Conservation (phyloP, 371 early-diverging fungal genomes). For the Zychaea mexicana region DNA sequence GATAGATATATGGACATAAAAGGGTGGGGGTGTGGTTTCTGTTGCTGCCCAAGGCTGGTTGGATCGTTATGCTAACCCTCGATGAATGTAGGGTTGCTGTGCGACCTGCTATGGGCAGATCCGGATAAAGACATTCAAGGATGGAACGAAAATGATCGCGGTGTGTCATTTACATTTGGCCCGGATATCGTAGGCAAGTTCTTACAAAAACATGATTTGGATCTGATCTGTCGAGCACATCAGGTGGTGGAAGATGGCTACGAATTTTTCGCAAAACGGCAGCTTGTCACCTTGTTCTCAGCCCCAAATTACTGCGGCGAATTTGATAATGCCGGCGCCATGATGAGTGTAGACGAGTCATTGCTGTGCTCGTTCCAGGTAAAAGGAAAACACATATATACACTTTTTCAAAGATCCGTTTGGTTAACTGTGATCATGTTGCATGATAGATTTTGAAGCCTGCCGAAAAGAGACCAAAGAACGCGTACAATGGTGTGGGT, state of each 20-base stretch:
- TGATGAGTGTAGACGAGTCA: constrained; percentile 93
- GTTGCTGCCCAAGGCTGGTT: no score
- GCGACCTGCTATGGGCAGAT: constrained; percentile 90
- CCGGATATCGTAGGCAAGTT: constrained; percentile 84
- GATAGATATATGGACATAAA: background rate
- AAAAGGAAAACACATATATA: background rate
- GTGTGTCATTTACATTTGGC: constrained; percentile 95
- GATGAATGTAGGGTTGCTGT: constrained; percentile 63
- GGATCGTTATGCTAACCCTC: background rate
- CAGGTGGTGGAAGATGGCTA: constrained; percentile 99
- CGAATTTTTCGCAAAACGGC: constrained; percentile 95
- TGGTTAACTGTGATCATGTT: background rate
- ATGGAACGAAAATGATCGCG: constrained; percentile 98
- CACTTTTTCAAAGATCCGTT: background rate
- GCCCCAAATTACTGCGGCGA: constrained; percentile 99
- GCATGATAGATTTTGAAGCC: constrained; percentile 29
- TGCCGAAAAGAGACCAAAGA: constrained; percentile 31
- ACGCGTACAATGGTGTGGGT: constrained; percentile 18
- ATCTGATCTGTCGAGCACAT: constrained; percentile 95
- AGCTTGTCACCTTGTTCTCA: constrained; percentile 93
- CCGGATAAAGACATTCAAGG: constrained; percentile 72
- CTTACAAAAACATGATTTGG: constrained; percentile 85
- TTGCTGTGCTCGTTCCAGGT: constrained; percentile 88
- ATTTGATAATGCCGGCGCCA: constrained; percentile 94
- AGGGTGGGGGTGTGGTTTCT: no score